Percentiles rank a stretch among this genome's conserved stretches.
Evolutionary conservation across 345 rosid genomes (phyloP).

Genomic region (Hypericum perforatum): DNA sequence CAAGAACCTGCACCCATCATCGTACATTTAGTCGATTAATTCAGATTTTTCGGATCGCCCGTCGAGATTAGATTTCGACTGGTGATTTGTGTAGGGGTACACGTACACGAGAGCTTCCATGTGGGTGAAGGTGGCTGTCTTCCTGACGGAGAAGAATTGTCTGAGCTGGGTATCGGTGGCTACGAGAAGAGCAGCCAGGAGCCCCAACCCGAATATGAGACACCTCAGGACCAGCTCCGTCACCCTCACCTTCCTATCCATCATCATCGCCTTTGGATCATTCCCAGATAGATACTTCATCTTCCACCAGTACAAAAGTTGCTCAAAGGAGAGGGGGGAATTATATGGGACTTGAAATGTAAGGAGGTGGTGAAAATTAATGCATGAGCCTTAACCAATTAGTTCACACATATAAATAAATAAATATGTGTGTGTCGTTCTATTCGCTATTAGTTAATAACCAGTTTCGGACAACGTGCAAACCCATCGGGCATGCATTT

Average conservation of each 20-base stretch:
- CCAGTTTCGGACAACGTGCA: too few species aligned
- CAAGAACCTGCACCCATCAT: slow-evolving; percentile 46
- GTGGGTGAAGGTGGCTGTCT: slow-evolving; percentile 69
- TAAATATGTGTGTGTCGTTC: too few species aligned
- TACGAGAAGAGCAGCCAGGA: slow-evolving; percentile 53
- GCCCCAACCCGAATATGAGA: slow-evolving; percentile 43
- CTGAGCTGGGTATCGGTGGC: slow-evolving; percentile 64
- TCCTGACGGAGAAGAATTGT: slow-evolving; percentile 59
- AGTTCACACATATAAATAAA: too few species aligned
- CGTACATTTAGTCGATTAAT: neutral
- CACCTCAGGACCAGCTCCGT: slow-evolving; percentile 71
- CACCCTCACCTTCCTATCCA: slow-evolving; percentile 57
- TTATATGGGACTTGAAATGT: too few species aligned
- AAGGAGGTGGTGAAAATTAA: too few species aligned
- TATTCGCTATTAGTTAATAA: too few species aligned
- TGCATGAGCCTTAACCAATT: too few species aligned
- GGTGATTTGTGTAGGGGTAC: slow-evolving; percentile 1
- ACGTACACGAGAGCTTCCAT: slow-evolving; percentile 92
- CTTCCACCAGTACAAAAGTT: too few species aligned
- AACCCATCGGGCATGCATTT: too few species aligned
- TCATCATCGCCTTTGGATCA: slow-evolving; percentile 38
- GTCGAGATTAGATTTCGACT: neutral
- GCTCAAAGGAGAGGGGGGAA: too few species aligned
- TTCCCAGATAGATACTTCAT: slow-evolving; percentile 47
- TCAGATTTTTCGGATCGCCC: neutral